Evolutionary conservation across 2,329 filamentous ascomycete species (phyloP).

Genomic region (Claviceps quebecensis): DNA sequence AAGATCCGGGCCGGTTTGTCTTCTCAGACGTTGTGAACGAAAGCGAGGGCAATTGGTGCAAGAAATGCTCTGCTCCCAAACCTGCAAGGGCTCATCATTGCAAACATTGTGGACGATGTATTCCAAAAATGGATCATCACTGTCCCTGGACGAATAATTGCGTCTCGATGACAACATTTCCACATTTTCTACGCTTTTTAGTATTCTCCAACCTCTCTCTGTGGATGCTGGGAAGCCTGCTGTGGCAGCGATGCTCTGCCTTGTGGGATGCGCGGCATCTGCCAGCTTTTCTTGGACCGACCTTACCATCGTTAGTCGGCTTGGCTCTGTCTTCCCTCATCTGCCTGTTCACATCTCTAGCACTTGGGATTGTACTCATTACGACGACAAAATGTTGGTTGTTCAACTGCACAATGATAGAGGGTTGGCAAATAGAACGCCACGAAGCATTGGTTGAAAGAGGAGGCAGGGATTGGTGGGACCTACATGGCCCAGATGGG

Average conservation of each 20-base stretch:
- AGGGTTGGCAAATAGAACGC: conserved; percentile 59
- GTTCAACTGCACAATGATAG: conserved; percentile 67
- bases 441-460: conserved; percentile 43
- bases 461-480: conserved; percentile 31
- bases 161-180: conserved; percentile 68
- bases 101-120: conserved; percentile 57
- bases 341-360: conserved; percentile 45
- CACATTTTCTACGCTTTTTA: conserved; percentile 71
- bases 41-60: conserved; percentile 45
- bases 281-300: conserved; percentile 62
- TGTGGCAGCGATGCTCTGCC: conserved; percentile 42
- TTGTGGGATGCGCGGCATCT: conserved; percentile 54
- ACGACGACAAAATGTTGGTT: conserved; percentile 46
- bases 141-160: conserved; percentile 79
- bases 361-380: conserved; percentile 50
- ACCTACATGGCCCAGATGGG: conserved; percentile 20
- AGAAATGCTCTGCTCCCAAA: conserved; percentile 60
- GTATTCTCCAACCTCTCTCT: conserved; percentile 53
- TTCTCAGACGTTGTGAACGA: conserved; percentile 26
- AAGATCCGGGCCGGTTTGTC: conserved; percentile 42
- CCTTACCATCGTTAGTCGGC: conserved; percentile 40
- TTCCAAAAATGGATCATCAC: conserved; percentile 76
- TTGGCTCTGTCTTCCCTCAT: conserved; percentile 46
- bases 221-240: conserved; percentile 44
- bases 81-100: conserved; percentile 73